Evolutionary conservation across 1,284 basidiomycete genomes (phyloP), one percentile per base, ranked within the genome.

Genomic region (Fomitopsis pinicola): DNA sequence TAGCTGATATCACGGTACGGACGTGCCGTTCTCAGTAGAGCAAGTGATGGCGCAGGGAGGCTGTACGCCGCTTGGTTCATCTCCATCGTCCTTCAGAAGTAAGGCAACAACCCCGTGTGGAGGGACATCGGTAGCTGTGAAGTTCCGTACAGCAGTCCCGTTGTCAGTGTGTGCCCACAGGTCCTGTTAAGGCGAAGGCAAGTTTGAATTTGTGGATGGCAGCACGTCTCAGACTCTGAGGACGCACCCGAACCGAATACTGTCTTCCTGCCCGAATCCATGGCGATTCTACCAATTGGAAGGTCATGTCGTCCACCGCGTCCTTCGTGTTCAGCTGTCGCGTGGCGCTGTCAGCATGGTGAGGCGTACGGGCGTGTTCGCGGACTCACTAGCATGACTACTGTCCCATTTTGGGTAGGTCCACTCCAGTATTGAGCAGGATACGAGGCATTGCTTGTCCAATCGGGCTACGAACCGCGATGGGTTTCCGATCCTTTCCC

Each of bases 71-170:
- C 68, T 77, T 7, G 87, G 87, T 66, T 89, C 87, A 60, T 88
- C 74, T 0, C 85, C 87, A 5, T 79, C 83, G 66, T 89, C 87
- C 59, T 79, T 80, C 48, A 89, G 72, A 35, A 89, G 72, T 19
- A 89, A 67, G 7, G 86, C 86, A 26, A 85, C 81, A n/a, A 88
- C 86, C 2, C 87, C 88, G 65, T 88, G 88, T 5, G 85, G 68
- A 2, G 86, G 85, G n/a, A 89, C 83, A 30, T 69, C 72, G 3
- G 75, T 63, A 1, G 78, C 82, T 1, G 85, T 89, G 62, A 88
- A 78, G 71, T 82, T 86, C n/a, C 88, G 78, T 12, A 85, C 75
- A 1, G 82, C 83, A 0, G 84, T 88, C 5, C 85, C 85, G 67
- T 87, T 88, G 66, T 85, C 73, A 4, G 84, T 86, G 69, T 88